Evolutionary conservation across 2,329 filamentous ascomycete species (phyloP).

Genomic region (Trichoderma cornu-damae): DNA sequence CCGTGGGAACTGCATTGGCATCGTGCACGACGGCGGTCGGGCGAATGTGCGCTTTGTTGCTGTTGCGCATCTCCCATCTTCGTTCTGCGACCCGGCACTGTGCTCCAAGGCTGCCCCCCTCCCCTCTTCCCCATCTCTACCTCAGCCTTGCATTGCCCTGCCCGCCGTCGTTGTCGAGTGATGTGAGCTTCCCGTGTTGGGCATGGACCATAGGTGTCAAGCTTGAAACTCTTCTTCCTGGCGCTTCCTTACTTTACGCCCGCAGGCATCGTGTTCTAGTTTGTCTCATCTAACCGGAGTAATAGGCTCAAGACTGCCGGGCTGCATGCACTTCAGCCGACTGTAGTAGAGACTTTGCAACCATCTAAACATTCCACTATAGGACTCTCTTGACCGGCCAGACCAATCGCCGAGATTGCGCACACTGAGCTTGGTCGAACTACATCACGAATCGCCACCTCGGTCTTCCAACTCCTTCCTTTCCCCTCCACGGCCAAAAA

Average conservation of each 20-base stretch:
- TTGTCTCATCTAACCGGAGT: constrained; percentile 6
- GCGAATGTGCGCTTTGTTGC: constrained; percentile 2
- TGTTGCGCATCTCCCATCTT: constrained; percentile 4
- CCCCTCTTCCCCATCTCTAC: background rate
- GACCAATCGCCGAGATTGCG: background rate
- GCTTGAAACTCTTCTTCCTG: constrained; percentile 2
- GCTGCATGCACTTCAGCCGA: constrained; percentile 8
- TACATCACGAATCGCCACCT: background rate
- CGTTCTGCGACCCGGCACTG: constrained; percentile 4
- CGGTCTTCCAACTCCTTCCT: background rate
- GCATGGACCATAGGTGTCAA: background rate
- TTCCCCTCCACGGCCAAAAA: no score
- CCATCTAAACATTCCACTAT: background rate
- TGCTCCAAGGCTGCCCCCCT: background rate
- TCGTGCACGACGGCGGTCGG: background rate
- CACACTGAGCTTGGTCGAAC: background rate
- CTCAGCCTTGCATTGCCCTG: constrained; percentile 12
- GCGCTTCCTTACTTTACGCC: constrained; percentile 2
- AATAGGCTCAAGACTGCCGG: background rate
- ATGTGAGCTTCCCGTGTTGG: constrained; percentile 3
- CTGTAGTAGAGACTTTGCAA: background rate
- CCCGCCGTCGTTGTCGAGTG: constrained; percentile 6
- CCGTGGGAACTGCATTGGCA: background rate
- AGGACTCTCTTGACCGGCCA: background rate
- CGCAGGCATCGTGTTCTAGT: constrained; percentile 8